Evolutionary conservation across 2,329 filamentous ascomycete species (phyloP).

Genomic region (Alternaria arbusti): DNA sequence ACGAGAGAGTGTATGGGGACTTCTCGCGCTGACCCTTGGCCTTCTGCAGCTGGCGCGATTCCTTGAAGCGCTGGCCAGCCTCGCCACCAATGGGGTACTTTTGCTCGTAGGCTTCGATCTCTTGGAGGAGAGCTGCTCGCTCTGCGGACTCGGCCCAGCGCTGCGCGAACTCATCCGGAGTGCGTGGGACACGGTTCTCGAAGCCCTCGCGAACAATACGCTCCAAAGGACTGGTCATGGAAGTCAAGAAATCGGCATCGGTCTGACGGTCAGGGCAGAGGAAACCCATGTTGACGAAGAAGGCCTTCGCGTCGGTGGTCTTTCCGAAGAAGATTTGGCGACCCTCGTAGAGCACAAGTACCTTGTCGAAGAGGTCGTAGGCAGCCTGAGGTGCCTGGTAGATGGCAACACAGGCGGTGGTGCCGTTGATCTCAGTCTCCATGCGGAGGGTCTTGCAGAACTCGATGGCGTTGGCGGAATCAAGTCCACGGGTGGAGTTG

Average conservation of each 20-base stretch:
- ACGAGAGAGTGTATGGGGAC: slow-evolving; percentile 85
- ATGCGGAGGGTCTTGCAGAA: slow-evolving; percentile 74
- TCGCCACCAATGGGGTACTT: slow-evolving; percentile 55
- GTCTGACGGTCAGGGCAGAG: slow-evolving; percentile 74
- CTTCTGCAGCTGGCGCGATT: slow-evolving; percentile 55
- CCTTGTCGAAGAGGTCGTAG: slow-evolving; percentile 75
- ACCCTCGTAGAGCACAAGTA: slow-evolving; percentile 70
- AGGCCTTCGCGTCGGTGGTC: slow-evolving; percentile 67
- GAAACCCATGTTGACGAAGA: slow-evolving; percentile 76
- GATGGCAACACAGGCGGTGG: slow-evolving; percentile 73
- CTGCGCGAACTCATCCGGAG: slow-evolving; percentile 58
- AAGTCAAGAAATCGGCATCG: slow-evolving; percentile 78
- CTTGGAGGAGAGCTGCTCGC: slow-evolving; percentile 51
- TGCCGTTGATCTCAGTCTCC: slow-evolving; percentile 70
- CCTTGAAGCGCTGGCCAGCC: slow-evolving; percentile 53
- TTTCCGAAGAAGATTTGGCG: slow-evolving; percentile 75
- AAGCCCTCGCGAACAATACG: slow-evolving; percentile 54
- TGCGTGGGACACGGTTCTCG: slow-evolving; percentile 55
- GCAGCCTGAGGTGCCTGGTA: slow-evolving; percentile 74
- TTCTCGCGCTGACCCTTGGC: slow-evolving; percentile 62
- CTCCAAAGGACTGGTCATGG: slow-evolving; percentile 65
- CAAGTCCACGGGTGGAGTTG: slow-evolving; percentile 75
- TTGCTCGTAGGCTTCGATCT: slow-evolving; percentile 56
- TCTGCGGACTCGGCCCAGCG: slow-evolving; percentile 63
- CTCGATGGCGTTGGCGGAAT: slow-evolving; percentile 77